Evolutionary conservation across 2,329 filamentous ascomycete genomes (phyloP).

Genomic region (Phaeoacremonium minimum): DNA sequence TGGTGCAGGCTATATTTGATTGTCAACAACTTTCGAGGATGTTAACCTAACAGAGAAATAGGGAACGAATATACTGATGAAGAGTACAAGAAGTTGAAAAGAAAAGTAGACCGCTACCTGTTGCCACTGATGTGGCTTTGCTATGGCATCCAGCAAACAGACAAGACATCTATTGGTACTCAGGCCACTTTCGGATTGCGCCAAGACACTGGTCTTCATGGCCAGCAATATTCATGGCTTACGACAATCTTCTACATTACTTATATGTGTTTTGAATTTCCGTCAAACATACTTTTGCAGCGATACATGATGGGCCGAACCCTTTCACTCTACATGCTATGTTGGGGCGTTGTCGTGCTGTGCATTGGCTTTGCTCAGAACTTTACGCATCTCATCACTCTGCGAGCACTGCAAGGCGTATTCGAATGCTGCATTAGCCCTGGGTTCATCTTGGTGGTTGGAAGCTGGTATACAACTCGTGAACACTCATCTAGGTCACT

Average conservation of each 20-base stretch:
- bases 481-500: constrained; percentile 29
- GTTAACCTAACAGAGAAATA: neutral
- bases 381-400: constrained; percentile 27
- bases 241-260: constrained; percentile 30
- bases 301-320: constrained; percentile 17
- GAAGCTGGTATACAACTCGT: constrained; percentile 30
- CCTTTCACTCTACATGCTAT: constrained; percentile 20
- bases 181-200: constrained; percentile 32
- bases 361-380: constrained; percentile 30
- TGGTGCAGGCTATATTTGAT: neutral
- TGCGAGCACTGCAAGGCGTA: constrained; percentile 29
- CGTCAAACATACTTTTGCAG: constrained; percentile 22
- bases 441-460: constrained; percentile 30
- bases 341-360: constrained; percentile 26
- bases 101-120: constrained; percentile 38
- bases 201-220: constrained; percentile 18
- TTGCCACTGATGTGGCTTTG: constrained; percentile 43
- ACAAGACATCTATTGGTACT: constrained; percentile 36
- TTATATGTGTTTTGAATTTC: constrained; percentile 25
- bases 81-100: constrained; percentile 29
- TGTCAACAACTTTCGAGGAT: neutral
- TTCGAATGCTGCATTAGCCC: constrained; percentile 33
- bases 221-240: constrained; percentile 18
- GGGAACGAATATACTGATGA: constrained; percentile 25
- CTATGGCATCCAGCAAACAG: constrained; percentile 43